Conservation (phyloP, 257 asterid species). For the Capsicum chinense region DNA sequence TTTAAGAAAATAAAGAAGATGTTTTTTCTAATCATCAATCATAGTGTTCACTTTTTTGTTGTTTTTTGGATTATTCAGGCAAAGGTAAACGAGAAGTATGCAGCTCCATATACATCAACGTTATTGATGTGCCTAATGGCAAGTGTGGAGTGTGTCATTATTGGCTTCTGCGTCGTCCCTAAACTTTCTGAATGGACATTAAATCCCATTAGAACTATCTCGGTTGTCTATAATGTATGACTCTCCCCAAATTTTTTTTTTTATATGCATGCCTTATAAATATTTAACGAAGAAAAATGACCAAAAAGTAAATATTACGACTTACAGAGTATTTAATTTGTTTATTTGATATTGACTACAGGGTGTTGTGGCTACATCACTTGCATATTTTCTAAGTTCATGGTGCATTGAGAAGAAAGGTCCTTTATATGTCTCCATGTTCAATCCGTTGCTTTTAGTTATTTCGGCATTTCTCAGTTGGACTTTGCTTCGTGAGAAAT, state of each 20-base stretch:
- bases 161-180: slow-evolving; percentile 61
- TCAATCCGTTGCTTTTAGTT: slow-evolving; percentile 77
- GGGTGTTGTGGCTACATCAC: slow-evolving; percentile 6
- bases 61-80: slow-evolving; percentile 43
- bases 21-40: too few relatives aligned
- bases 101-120: slow-evolving; percentile 78
- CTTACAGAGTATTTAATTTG: too few relatives aligned
- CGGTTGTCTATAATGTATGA: slow-evolving; percentile 61
- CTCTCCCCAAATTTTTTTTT: neutral
- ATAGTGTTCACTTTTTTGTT: neutral
- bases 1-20: too few relatives aligned
- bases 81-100: slow-evolving; percentile 54
- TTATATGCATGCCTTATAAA: too few relatives aligned
- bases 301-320: too few relatives aligned
- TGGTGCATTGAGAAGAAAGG: slow-evolving; percentile 27
- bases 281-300: too few relatives aligned
- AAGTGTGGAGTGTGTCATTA: slow-evolving; percentile 62
- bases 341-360: neutral
- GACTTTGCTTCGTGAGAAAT: slow-evolving; percentile 69
- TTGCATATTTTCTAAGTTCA: neutral
- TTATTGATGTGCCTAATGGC: slow-evolving; percentile 72
- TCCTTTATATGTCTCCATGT: slow-evolving; percentile 42
- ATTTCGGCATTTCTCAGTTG: slow-evolving; percentile 83
- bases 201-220: slow-evolving; percentile 58
- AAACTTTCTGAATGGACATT: slow-evolving; percentile 68